Percentiles rank a stretch among this genome's conserved stretches.
These are phyloP conservation scores for Blastobotrys persicus DNA, from an alignment of 1,139 yeast genomes.

Conservation along the genomic window DNA sequence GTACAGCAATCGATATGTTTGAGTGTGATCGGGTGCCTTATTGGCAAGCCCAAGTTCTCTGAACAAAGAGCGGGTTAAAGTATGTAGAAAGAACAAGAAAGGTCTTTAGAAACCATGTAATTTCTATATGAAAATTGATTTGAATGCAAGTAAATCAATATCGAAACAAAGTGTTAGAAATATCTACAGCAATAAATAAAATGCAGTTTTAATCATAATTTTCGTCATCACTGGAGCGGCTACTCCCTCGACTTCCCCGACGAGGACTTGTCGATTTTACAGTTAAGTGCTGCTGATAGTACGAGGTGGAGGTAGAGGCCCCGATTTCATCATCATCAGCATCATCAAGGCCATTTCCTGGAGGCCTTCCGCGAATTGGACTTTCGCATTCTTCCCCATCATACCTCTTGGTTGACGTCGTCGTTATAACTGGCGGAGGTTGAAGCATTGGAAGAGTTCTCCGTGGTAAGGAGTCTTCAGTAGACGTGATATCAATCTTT, in stretches of 20 bases:
- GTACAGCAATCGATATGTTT: background rate
- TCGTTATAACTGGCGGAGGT: slow-evolving; percentile 4
- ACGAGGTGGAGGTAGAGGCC: slow-evolving; percentile 1
- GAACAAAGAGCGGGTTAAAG: too few relatives aligned
- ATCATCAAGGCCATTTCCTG: background rate
- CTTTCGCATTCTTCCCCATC: slow-evolving; percentile 6
- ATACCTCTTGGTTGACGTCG: background rate
- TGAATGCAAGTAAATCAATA: background rate
- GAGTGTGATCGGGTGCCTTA: background rate
- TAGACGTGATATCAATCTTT: slow-evolving; percentile 11
- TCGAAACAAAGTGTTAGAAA: background rate
- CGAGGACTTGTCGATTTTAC: slow-evolving; percentile 20
- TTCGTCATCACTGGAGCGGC: background rate
- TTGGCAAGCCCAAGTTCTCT: too few relatives aligned
- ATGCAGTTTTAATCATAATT: background rate
- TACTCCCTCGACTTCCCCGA: slow-evolving; percentile 7
- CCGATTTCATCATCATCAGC: slow-evolving; percentile 1
- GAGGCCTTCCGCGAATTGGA: slow-evolving; percentile 2
- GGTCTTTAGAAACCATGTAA: too few relatives aligned
- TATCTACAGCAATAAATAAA: slow-evolving; percentile 1
- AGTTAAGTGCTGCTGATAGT: slow-evolving; percentile 15
- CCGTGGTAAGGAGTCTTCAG: slow-evolving; percentile 1
- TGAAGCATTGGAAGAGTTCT: slow-evolving; percentile 7
- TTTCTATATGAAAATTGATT: background rate
- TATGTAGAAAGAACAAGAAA: slow-evolving; percentile 1